Percentiles rank a stretch among this genome's conserved stretches.
These are phyloP conservation scores for Yueomyces sp. DNA, from an alignment of 805 yeast species.

Conservation along the genomic window DNA sequence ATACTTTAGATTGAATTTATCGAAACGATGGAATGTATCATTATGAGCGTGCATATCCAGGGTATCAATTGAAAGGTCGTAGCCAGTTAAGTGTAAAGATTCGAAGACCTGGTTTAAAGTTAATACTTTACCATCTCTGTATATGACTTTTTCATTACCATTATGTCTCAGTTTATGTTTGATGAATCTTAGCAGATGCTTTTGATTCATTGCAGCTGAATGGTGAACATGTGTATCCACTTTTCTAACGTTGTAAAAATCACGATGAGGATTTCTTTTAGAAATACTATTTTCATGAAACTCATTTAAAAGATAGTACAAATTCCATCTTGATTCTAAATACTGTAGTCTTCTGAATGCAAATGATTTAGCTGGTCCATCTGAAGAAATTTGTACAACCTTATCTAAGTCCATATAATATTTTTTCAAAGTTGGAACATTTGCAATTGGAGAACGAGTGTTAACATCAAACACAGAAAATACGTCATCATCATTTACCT, in stretches of 20 bases:
- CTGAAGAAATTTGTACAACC: conserved; percentile 63
- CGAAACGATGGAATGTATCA: conserved; percentile 94
- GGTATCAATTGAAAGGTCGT: conserved; percentile 89
- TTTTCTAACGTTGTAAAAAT: conserved; percentile 31
- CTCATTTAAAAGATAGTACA: conserved; percentile 77
- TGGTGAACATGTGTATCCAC: conserved; percentile 90
- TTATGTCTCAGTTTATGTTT: conserved; percentile 82
- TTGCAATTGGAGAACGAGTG: conserved; percentile 27
- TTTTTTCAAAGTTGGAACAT: conserved; percentile 68
- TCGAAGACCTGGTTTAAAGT: conserved; percentile 80
- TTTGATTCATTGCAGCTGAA: conserved; percentile 98
- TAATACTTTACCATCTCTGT: conserved; percentile 82
- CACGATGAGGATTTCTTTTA: conserved; percentile 90
- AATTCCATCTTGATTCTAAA: conserved; percentile 91
- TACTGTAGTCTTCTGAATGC: conserved; percentile 89
- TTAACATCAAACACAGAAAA: conserved; percentile 44
- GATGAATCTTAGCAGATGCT: conserved; percentile 85
- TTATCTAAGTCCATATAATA: conserved; percentile 73
- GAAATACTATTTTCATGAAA: conserved; percentile 84
- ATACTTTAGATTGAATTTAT: conserved; percentile 91
- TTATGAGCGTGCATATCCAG: conserved; percentile 98
- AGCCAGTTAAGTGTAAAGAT: conserved; percentile 80
- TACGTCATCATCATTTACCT: conserved; percentile 48
- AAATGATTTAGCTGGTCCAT: conserved; percentile 97
- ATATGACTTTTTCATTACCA: conserved; percentile 81